Conservation (phyloP, 1,284 basidiomycete genomes). For the Cutaneotrichosporon sp. region DNA sequence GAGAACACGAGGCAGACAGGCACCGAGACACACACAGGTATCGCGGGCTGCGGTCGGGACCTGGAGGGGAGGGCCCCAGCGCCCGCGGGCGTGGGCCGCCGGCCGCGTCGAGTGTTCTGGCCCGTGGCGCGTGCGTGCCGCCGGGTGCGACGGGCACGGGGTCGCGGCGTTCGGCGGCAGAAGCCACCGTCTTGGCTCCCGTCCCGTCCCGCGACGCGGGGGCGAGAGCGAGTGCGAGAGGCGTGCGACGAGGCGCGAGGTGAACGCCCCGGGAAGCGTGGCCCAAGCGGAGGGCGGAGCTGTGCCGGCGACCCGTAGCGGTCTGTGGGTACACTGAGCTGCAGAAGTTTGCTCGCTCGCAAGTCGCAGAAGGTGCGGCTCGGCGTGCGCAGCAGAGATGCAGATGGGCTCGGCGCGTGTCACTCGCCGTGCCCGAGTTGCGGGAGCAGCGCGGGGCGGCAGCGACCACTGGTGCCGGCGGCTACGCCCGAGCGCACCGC, state of each 20-base stretch:
- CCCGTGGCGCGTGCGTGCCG: neutral
- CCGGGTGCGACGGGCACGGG: neutral
- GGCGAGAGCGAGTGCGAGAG: neutral
- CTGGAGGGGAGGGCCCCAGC: no score
- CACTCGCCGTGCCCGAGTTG: neutral
- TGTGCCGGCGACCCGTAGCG: neutral
- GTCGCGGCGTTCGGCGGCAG: neutral
- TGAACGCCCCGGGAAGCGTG: neutral
- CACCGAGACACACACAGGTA: neutral
- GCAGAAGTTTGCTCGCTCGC: neutral
- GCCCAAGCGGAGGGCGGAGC: neutral
- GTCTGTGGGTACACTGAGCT: neutral
- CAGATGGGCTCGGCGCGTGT: neutral
- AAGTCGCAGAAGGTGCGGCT: neutral
- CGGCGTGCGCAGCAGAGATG: neutral
- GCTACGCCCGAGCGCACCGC: neutral
- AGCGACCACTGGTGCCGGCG: neutral
- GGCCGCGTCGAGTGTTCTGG: neutral
- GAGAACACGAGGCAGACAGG: neutral
- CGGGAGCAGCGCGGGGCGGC: neutral
- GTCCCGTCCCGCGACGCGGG: no score
- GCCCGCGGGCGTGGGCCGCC: neutral
- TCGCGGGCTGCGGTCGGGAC: neutral
- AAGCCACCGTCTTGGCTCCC: neutral
- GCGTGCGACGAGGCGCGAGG: neutral